These are phyloP conservation scores for Porphyra umbilicalis DNA, from an alignment of 31 red algal genomes.

Conservation along the genomic window DNA sequence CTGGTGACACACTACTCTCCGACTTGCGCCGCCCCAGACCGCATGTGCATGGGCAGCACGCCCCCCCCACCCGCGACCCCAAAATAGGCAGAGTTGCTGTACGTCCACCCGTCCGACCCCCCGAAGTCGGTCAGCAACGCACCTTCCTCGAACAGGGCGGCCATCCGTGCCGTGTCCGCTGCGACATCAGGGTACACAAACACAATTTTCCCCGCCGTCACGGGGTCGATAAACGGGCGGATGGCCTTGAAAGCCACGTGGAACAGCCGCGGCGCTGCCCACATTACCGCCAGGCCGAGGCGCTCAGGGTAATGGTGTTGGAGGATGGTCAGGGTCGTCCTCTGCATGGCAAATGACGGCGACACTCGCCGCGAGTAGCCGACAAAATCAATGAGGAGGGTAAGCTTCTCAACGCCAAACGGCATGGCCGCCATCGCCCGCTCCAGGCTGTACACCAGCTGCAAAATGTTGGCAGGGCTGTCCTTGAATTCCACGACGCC, in stretches of 20 bases:
- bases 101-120: neutral
- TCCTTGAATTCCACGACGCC: constrained; percentile 17
- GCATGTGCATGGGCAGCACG: neutral
- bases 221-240: constrained; percentile 79
- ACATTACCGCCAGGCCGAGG: constrained; percentile 49
- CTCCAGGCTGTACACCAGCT: constrained; percentile 82
- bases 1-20: no score
- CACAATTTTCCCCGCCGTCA: constrained; percentile 57
- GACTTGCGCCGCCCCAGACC: no score
- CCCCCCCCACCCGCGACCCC: no score
- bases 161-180: neutral
- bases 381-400: constrained; percentile 73
- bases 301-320: constrained; percentile 89
- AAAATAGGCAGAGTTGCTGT: neutral
- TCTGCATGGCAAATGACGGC: constrained; percentile 44
- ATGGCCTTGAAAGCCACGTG: constrained; percentile 50
- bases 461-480: constrained; percentile 15
- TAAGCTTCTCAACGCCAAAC: constrained; percentile 44
- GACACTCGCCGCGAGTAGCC: constrained; percentile 53
- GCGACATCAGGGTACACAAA: neutral
- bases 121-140: neutral
- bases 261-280: constrained; percentile 60
- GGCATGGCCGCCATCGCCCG: constrained; percentile 28
- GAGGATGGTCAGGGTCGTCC: constrained; percentile 67
- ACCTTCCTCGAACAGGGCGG: neutral